Evolutionary conservation across 2,329 filamentous ascomycete genomes (phyloP).

Genomic region (Colletotrichum sp.): DNA sequence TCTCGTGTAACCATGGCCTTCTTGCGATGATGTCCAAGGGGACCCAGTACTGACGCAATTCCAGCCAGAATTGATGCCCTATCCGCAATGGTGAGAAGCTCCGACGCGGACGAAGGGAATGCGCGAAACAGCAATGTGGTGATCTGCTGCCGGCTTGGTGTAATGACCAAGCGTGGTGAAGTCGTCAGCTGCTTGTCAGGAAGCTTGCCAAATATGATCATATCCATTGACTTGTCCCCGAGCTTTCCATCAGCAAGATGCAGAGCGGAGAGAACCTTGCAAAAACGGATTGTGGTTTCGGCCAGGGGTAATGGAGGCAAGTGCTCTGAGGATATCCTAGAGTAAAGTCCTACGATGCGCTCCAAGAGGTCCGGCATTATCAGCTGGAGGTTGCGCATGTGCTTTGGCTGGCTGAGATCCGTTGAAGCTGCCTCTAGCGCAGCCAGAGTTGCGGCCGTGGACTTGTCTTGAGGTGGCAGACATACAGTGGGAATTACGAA

Average conservation of each 20-base stretch:
- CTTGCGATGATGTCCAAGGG: conserved; percentile 82
- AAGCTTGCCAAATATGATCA: conserved; percentile 68
- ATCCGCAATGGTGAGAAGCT: conserved; percentile 75
- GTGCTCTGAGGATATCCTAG: conserved; percentile 71
- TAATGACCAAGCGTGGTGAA: conserved; percentile 60
- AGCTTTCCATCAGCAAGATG: conserved; percentile 70
- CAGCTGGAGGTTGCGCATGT: conserved; percentile 58
- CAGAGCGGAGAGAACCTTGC: conserved; percentile 70
- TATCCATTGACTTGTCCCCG: conserved; percentile 62
- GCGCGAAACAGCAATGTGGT: conserved; percentile 70
- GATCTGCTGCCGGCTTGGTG: conserved; percentile 67
- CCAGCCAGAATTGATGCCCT: conserved; percentile 81
- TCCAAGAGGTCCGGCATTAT: conserved; percentile 77
- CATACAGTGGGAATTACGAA: conserved; percentile 75
- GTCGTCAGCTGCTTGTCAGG: conserved; percentile 55
- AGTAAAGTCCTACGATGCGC: conserved; percentile 76
- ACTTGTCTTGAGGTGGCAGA: conserved; percentile 54
- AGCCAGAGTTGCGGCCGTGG: conserved; percentile 22
- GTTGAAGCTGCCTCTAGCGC: conserved; percentile 29
- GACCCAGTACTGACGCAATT: conserved; percentile 83
- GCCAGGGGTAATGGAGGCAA: conserved; percentile 74
- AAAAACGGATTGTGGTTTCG: conserved; percentile 76
- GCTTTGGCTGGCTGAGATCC: conserved; percentile 53
- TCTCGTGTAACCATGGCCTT: conserved; percentile 90
- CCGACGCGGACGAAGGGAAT: conserved; percentile 70